Base-by-base conservation (phyloP, 2,329 filamentous ascomycete species). In the Bipolaris sorokiniana region DNA sequence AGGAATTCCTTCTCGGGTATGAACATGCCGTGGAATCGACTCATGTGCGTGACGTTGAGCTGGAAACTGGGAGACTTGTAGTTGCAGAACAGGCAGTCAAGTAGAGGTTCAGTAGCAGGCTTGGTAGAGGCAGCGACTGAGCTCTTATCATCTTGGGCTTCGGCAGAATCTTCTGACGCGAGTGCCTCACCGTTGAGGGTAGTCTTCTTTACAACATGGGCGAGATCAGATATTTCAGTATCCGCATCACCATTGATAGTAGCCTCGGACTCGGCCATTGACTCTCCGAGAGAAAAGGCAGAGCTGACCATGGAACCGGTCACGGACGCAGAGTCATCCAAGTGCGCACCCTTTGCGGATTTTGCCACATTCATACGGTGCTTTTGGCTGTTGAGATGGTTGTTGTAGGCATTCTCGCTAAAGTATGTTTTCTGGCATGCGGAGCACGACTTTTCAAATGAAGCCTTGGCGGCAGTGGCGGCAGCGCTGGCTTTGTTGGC, bases 381-480 rank as follows among this genome's bases (percentile, higher is more conserved):
- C 78, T 97, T 97, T 67, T 91, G 88, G 79, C 93, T 97, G 57
- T 88, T 88, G 54, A 98, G 77, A 74, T 99, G 95, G 78, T 98
- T 99, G 73, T 89, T 87, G 78, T 90, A 98, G 33, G 95, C 94
- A 79, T 97, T 97, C 73, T 97, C 91, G 79, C 93, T 98, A 81
- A 89, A 98, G 78, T 96, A 99, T 13, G 90, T 92, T 81, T 96
- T 96, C 71, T 90, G 86, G 81, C 95, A 99, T 18, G 88, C 84
- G 3, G 87, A 82, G 77, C 95, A 99, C 28, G 83, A 80, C 72
- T 90, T 92, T 76, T 97, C 92, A 72, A 93, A 98, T 13, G 91
- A 88, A 4, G 93, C 94, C 78, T 91, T 92, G 61, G 92, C 90
- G 54, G 92, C 92, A 62, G 94, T 91, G 33, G 92, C 92, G 40